Conservation (phyloP, 257 asterid species). For the Nicotiana noctiflora region DNA sequence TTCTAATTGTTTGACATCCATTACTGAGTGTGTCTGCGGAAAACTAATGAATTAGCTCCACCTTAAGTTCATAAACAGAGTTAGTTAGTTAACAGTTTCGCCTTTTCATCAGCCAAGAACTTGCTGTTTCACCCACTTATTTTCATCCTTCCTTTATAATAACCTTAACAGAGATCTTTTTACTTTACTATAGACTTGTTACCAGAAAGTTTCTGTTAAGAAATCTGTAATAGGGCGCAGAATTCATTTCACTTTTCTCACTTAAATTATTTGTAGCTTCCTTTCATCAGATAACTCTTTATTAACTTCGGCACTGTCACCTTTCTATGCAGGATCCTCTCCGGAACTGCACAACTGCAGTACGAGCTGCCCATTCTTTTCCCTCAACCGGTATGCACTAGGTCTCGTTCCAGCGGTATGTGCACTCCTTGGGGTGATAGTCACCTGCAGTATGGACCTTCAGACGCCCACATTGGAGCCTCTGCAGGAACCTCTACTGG, state of each 20-base stretch:
- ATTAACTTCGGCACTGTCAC: not conserved
- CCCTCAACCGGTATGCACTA: conserved; percentile 54
- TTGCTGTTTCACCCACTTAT: not conserved
- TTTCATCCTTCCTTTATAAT: not conserved
- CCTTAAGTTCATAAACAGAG: not conserved
- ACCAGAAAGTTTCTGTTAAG: not conserved
- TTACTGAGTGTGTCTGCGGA: not conserved
- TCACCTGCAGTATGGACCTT: conserved; percentile 63
- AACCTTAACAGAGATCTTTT: not conserved
- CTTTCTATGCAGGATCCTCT: conserved; percentile 38
- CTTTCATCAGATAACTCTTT: not conserved
- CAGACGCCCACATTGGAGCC: conserved; percentile 30
- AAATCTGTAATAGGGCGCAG: not conserved
- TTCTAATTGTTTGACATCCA: not conserved
- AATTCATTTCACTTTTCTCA: not conserved
- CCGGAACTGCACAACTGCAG: conserved; percentile 27
- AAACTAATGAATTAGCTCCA: not conserved
- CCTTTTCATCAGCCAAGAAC: not conserved
- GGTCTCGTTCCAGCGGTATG: conserved; percentile 78
- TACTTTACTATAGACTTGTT: not conserved
- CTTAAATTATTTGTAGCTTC: not conserved
- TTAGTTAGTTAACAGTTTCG: not conserved
- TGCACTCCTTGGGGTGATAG: conserved; percentile 52
- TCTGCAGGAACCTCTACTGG: conserved; percentile 42
- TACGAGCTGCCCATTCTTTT: conserved; percentile 18